These are phyloP conservation scores for Aureobasidium pullulans DNA, from an alignment of 2,329 filamentous ascomycete species.

Conservation along the genomic window DNA sequence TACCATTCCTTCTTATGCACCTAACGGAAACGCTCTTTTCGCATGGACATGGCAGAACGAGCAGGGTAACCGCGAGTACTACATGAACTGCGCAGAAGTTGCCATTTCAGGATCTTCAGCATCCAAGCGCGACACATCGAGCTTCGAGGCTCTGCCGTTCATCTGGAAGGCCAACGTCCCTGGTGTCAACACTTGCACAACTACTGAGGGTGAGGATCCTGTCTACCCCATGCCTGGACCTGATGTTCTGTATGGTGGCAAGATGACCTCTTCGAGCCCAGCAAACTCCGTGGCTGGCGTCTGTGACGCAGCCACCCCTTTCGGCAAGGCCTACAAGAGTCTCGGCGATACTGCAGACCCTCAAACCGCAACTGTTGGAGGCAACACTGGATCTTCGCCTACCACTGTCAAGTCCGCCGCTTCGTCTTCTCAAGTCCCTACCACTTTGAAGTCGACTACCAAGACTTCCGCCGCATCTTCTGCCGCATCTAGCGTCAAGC, in stretches of 20 bases:
- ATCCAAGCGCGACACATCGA: slow-evolving; percentile 3
- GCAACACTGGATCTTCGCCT: neutral
- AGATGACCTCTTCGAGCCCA: slow-evolving; percentile 23
- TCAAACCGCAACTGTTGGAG: neutral
- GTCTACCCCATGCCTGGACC: slow-evolving; percentile 36
- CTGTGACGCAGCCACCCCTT: slow-evolving; percentile 26
- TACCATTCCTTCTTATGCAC: slow-evolving; percentile 56
- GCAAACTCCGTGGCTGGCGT: slow-evolving; percentile 18
- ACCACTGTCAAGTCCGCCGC: slow-evolving; percentile 5
- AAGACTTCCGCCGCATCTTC: neutral
- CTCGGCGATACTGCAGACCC: neutral
- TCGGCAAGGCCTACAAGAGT: slow-evolving; percentile 22
- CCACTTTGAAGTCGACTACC: neutral
- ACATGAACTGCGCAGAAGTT: slow-evolving; percentile 76
- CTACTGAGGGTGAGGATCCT: slow-evolving; percentile 30
- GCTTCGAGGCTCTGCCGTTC: slow-evolving; percentile 27
- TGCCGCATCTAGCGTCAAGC: neutral
- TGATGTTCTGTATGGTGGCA: slow-evolving; percentile 33
- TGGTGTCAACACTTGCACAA: slow-evolving; percentile 34
- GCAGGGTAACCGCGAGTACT: slow-evolving; percentile 69
- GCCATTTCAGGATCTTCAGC: slow-evolving; percentile 39
- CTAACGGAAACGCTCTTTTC: slow-evolving; percentile 55
- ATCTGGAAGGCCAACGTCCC: slow-evolving; percentile 39
- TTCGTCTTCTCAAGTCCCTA: slow-evolving; percentile 3
- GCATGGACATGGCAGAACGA: slow-evolving; percentile 55